Conservation (phyloP, 225 moss, liverwort and hornwort genomes). For the Marchantia paleacea region DNA sequence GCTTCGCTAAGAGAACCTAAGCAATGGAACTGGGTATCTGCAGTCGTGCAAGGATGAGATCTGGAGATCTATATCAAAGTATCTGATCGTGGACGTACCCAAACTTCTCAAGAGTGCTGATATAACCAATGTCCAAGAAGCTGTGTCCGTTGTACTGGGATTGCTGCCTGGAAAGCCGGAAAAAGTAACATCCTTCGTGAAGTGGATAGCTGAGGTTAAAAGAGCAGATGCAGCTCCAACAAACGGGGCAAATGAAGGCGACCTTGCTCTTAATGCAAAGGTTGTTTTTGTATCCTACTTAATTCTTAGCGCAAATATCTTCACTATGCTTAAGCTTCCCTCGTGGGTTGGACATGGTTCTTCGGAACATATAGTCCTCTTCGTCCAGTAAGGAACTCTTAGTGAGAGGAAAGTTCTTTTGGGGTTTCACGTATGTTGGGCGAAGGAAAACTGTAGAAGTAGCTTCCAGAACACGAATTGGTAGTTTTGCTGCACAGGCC, state of each 20-base stretch:
- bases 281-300: conserved; percentile 7
- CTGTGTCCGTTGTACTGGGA: conserved; percentile 32
- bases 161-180: conserved; percentile 45
- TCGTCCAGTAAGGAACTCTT: neutral
- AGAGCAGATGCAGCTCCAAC: conserved; percentile 31
- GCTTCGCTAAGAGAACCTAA: neutral
- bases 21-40: neutral
- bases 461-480: neutral
- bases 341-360: neutral
- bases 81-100: conserved; percentile 40
- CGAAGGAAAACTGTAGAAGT: neutral
- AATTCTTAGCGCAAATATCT: neutral
- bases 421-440: neutral
- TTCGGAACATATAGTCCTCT: neutral
- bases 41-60: conserved; percentile 57
- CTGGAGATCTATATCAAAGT: conserved; percentile 42
- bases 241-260: conserved; percentile 18
- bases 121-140: conserved; percentile 24
- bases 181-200: conserved; percentile 39
- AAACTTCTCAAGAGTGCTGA: conserved; percentile 25
- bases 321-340: neutral
- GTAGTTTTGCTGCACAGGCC: neutral
- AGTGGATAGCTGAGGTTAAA: conserved; percentile 52
- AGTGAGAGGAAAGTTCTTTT: neutral
- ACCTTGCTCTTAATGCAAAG: conserved; percentile 36